Base-by-base conservation (phyloP, 495 filamentous ascomycete genomes). In the Glutinoglossum americanum region DNA sequence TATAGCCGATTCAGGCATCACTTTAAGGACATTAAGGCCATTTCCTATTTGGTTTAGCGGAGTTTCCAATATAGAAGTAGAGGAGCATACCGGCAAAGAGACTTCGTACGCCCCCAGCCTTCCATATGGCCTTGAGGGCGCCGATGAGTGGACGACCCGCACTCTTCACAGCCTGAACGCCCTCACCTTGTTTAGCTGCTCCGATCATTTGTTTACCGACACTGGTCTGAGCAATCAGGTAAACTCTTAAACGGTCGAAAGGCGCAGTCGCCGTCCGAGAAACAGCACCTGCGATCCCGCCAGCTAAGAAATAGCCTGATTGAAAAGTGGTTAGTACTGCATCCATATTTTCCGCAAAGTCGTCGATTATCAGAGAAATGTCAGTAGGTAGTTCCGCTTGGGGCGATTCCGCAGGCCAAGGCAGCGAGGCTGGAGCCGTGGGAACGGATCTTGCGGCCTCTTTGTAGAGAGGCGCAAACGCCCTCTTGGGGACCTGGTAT, bases 1-100 rank as follows among this genome's bases (percentile, higher is more conserved):
- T 63, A 98, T 94, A 35, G 92, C 92, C 6, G 90, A 95, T 68
- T 98, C 92, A 7, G 92, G 92, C 83, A 97, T 90, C 53, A 98
- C 88, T 69, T 98, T 98, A 62, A 96, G 64, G 10, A 97, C 90
- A 64, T 98, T 98, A 59, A 98, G 75, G 8, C 92, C 92, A 65
- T 98, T 98, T 30, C 92, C 92, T 96, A 62, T 33, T n/a, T 9
- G 30, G 26, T 57, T 78, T 55, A 76, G 71, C 51, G 51, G 26
- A 10, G 28, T 51, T 54, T 66, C 23, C 21, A 67, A 56, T 51
- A 32, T 63, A 33, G 53, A 53, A 49, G 47, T 47, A 30, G 21
- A 55, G 1, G 49, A 60, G 70, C 80, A 66, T 72, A 94, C 90
- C 92, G 61, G 92, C 92, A 73, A 95, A 98, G 64, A 98, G 80